Base-by-base conservation (phyloP, 2,329 filamentous ascomycete genomes). In the Claviceps pazoutovae region DNA sequence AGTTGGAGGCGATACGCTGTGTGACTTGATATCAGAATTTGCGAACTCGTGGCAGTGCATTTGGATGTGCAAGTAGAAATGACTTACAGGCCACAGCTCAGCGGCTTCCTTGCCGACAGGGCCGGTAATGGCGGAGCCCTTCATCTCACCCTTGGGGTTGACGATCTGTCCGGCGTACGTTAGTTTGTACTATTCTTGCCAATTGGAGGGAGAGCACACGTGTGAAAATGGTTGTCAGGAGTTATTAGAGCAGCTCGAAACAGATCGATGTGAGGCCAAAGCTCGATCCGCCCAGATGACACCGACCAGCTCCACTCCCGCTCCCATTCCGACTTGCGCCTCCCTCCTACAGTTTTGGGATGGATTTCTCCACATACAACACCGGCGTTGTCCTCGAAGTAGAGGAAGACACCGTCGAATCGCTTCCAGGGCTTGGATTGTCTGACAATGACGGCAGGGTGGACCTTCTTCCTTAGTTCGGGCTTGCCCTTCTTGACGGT, bases 401-500 rank as follows among this genome's bases (percentile, higher is more conserved):
- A 98, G 66, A 98, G 84, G 83, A 88, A 98, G 68, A 97, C 87
- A 76, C 93, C 94, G 74, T 98, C 93, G 65, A 87, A 86, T 74
- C 93, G 85, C 82, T 93, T 90, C 93, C 93, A 98, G 68, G 93
- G 93, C 85, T 98, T 98, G 79, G 86, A 87, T 80, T 97, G 93
- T 74, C 93, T 82, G 72, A 97, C 91, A 70, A 98, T 93, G 71
- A 98, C 91, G 68, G 93, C 93, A 65, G 93, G 93, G 89, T 98
- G 95, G 74, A 98, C 93, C 87, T 98, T 98, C 88, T 98, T 98
- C 76, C 94, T 83, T 70, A 98, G 80, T 78, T 98, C 94, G 60
- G 94, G 94, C 88, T 98, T 98, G 78, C 94, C 93, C 88, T 98
- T 97, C 88, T 98, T 97, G 78, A 97, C 93, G 63, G 93, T 97